Conservation (phyloP, 1,139 yeast genomes). For the Taiozyma sp. region DNA sequence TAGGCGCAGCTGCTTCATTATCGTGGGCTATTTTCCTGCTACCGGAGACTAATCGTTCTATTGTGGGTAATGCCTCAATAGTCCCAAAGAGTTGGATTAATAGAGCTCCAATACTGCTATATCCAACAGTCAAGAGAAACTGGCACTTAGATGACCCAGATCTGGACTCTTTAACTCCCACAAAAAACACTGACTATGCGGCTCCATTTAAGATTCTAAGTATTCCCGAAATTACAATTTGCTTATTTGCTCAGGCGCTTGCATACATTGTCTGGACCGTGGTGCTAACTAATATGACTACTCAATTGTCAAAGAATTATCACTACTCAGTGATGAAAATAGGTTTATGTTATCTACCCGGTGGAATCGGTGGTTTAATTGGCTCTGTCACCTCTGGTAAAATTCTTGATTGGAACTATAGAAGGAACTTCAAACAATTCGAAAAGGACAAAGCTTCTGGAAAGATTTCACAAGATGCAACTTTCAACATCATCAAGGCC, state of each 20-base stretch:
- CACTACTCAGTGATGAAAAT: slow-evolving; percentile 47
- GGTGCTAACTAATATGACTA: slow-evolving; percentile 57
- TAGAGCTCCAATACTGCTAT: slow-evolving; percentile 36
- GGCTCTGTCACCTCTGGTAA: slow-evolving; percentile 47
- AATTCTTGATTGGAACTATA: slow-evolving; percentile 41
- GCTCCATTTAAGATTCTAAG: slow-evolving; percentile 40
- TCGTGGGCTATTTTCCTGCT: slow-evolving; percentile 36
- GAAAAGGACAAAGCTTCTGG: slow-evolving; percentile 17
- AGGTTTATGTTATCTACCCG: slow-evolving; percentile 59
- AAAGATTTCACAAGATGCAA: slow-evolving; percentile 24
- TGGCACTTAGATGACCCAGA: slow-evolving; percentile 29
- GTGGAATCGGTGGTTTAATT: slow-evolving; percentile 48
- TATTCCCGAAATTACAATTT: slow-evolving; percentile 29
- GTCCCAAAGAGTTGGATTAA: slow-evolving; percentile 38
- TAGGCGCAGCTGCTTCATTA: slow-evolving; percentile 46
- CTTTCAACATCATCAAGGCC: slow-evolving; percentile 41
- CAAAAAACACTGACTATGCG: slow-evolving; percentile 28
- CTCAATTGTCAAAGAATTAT: slow-evolving; percentile 44
- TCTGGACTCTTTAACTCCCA: neutral
- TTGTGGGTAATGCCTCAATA: slow-evolving; percentile 63
- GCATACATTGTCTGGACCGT: slow-evolving; percentile 65
- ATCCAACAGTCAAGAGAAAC: slow-evolving; percentile 20
- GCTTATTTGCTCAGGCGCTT: slow-evolving; percentile 49
- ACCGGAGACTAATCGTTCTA: slow-evolving; percentile 67
- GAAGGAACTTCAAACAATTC: slow-evolving; percentile 23